Evolutionary conservation across 306 rosid genomes (phyloP).

Genomic region (Sesbania bispinosa): DNA sequence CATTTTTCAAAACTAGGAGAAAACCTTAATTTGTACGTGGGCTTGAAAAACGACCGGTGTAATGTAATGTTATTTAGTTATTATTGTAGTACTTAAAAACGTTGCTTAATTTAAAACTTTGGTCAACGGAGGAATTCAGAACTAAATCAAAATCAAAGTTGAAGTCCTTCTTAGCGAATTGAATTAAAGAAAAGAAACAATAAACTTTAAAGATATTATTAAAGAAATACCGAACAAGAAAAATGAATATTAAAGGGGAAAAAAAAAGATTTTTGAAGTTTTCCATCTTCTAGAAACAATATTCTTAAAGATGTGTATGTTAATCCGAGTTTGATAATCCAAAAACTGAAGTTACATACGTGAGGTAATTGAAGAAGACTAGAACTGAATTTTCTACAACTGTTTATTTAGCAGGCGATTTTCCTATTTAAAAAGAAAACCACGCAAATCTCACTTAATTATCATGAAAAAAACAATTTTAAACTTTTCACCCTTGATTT

Average conservation of each 20-base stretch:
- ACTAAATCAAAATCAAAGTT: conserved; percentile 16
- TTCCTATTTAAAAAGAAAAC: not conserved
- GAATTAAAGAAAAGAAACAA: not conserved
- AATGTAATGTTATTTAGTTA: not conserved
- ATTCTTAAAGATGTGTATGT: not conserved
- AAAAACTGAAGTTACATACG: not conserved
- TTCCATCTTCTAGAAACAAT: conserved; percentile 26
- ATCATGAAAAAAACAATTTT: not conserved
- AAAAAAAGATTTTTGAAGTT: not conserved
- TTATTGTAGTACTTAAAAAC: not conserved
- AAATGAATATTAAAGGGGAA: not conserved
- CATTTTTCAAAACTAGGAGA: not conserved
- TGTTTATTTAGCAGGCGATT: not conserved
- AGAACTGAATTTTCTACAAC: not conserved
- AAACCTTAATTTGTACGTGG: not conserved
- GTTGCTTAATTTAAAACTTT: not conserved
- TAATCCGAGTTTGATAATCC: not conserved
- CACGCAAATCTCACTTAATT: too few species aligned
- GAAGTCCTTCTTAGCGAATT: not conserved
- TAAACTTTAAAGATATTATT: not conserved
- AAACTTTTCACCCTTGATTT: too few species aligned
- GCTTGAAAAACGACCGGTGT: not conserved
- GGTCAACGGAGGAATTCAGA: conserved; percentile 10
- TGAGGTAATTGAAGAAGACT: not conserved
- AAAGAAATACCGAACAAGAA: not conserved